phyloP scores from a whole-genome alignment of 139 green algal species.

The Yamagishiella unicocca region DNA sequence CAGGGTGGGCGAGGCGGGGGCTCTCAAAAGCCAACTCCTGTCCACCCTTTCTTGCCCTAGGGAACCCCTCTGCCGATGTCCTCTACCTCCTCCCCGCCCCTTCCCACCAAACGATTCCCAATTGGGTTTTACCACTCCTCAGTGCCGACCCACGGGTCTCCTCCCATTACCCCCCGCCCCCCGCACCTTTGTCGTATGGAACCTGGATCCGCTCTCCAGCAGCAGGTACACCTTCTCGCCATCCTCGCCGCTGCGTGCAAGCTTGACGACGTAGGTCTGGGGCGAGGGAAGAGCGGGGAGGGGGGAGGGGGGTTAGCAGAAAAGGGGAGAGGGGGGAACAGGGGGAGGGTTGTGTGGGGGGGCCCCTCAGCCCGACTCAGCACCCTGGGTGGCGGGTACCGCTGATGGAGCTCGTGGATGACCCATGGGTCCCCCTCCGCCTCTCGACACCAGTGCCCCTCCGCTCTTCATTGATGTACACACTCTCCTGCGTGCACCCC shows the following conservation, averaged over 20 bases:
- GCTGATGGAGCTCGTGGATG: too few species aligned
- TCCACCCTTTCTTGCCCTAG: not conserved
- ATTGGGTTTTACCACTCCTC: too few species aligned
- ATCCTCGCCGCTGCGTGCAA: constrained; percentile 89
- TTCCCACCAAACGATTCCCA: too few species aligned
- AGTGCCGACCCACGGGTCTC: too few species aligned
- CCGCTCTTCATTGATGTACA: too few species aligned
- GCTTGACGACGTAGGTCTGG: constrained; percentile 95
- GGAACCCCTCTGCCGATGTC: not conserved
- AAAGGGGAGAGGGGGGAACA: not conserved
- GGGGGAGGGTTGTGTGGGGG: too few species aligned
- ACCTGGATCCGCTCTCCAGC: constrained; percentile 89
- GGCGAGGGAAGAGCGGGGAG: not conserved
- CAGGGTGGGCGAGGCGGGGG: not conserved
- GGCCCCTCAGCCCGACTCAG: too few species aligned
- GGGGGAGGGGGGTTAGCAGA: not conserved
- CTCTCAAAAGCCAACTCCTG: not conserved
- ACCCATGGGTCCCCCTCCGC: not conserved
- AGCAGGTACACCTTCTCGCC: constrained; percentile 95
- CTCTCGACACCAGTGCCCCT: too few species aligned
- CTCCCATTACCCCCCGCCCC: too few species aligned
- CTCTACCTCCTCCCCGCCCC: not conserved
- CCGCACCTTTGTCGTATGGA: constrained; percentile 90
- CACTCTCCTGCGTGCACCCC: too few species aligned
- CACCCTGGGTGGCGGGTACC: too few species aligned